Evolutionary conservation across 2,329 filamentous ascomycete genomes (phyloP), one percentile per base, ranked within the genome.

Genomic region (Colletotrichum karsti): DNA sequence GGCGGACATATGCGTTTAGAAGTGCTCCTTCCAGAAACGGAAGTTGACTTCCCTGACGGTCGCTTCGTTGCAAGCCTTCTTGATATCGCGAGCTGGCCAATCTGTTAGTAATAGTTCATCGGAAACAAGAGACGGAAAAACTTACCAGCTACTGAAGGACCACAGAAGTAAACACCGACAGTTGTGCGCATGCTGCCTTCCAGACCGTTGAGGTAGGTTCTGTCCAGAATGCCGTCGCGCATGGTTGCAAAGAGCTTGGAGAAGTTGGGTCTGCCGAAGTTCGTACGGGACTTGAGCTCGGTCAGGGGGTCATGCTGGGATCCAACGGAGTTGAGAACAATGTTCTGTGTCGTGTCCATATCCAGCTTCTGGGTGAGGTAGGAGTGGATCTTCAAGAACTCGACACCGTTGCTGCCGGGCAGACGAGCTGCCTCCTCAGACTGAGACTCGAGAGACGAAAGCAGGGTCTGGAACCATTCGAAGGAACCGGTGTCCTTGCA

Each of bases 21-120:
- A 91, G 77, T 99, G 95, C 82, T 99, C 96, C 84, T 99, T 99
- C 96, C 96, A 99, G 85, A 99, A 99, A 74, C 93, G 93, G 84
- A 98, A 99, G 75, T 91, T 89, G 64, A 99, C 94, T 73, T 97
- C 93, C 70, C 88, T 88, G 39, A 88, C 90, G 12, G 90, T 93
- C 15, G 92, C 91, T 59, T 84, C 79, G 76, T 92, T 92, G 72
- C 93, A 92, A 15, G 95, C 95, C 77, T 90, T 89, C 80, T 93
- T 92, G 78, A 99, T 98, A 75, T 93, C 90, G 72, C 94, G 88
- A 7, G 95, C 95, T 81, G 88, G 13, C 84, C 50, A 15, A n/a
- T 10, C n/a, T 37, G 77, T 86, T 77, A 85, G 81, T 53, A 42
- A 30, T 18, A 12, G 22, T n/a, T 8, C 15, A 1, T 12, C n/a